Base-by-base conservation (phyloP, 768 basidiomycete species). In the Dentipellis fragilis region DNA sequence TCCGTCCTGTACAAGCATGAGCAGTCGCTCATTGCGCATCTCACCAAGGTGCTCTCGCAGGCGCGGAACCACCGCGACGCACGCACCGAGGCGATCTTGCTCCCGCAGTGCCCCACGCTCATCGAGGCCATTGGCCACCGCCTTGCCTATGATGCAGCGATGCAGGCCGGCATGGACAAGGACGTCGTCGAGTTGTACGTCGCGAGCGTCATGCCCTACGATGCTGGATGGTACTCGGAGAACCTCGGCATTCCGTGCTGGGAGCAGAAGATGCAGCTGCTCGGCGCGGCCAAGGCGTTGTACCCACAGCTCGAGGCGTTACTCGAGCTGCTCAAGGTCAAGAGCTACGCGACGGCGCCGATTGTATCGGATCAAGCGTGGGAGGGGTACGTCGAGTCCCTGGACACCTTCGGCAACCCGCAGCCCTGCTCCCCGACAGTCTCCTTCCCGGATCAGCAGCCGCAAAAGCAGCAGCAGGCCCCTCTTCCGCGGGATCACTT, bases 81-180 rank as follows among this genome's bases (percentile, higher is more conserved):
- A 23, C 63, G 69, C 0, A 81, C 81, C 67, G 78, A 79, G 63
- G 70, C 73, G 6, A 71, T 79, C 51, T 66, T 84, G 55, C 74
- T 84, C 53, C 83, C 81, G 5, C 77, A 79, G 63, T 77, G 80
- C 10, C 75, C 79, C 51, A 56, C 58, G 11, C 72, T 78, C 6
- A 65, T 85, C 52, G 77, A 81, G 68, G 77, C 83, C n/a, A 78
- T 85, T 42, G 83, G 84, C 3, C 80, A 84, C 62, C 77, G 81
- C 14, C 69, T 81, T 42, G 80, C 83, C 2, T 83, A 83, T 63
- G 77, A 80, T 6, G 77, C 78, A 16, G 82, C 75, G 16, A 56
- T 75, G 46, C 67, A 69, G 36, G 68, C 70, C 11, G 71, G 70
- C 3, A 62, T 83, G 29, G 75, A 77, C 2, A 67, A 71, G 59